These are phyloP conservation scores for Porpolomopsis calyptriformis DNA, from an alignment of 768 basidiomycete species.

Conservation along the genomic window DNA sequence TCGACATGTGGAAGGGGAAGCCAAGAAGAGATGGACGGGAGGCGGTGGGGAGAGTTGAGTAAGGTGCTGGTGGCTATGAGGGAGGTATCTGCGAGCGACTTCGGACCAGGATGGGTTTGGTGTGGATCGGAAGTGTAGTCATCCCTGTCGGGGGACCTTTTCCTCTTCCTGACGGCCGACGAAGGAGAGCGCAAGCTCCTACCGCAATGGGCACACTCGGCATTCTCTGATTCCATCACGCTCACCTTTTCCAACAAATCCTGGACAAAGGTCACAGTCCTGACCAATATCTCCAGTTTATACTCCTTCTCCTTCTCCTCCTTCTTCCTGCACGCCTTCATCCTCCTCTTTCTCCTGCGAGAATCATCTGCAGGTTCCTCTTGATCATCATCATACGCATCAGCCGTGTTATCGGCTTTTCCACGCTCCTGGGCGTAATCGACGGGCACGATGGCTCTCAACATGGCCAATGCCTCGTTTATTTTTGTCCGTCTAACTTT, in stretches of 20 bases:
- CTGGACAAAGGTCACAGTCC: constrained; percentile 71
- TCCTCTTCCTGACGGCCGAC: not conserved
- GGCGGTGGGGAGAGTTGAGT: constrained; percentile 23
- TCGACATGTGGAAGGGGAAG: constrained; percentile 31
- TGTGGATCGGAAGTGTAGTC: constrained; percentile 6
- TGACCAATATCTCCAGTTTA: constrained; percentile 82
- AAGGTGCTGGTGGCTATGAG: not conserved
- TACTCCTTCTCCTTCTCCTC: constrained; percentile 73
- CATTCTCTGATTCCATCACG: constrained; percentile 13
- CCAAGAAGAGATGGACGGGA: constrained; percentile 66
- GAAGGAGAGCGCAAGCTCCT: not conserved
- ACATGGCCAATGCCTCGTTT: constrained; percentile 74
- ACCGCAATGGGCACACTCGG: constrained; percentile 1
- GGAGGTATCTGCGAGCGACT: no score
- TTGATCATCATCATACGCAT: constrained; percentile 25
- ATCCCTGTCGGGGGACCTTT: not conserved
- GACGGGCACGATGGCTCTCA: constrained; percentile 68
- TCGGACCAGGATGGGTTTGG: no score
- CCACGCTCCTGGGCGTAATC: constrained; percentile 30
- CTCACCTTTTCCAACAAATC: constrained; percentile 50
- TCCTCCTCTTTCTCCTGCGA: constrained; percentile 16
- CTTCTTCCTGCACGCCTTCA: constrained; percentile 33
- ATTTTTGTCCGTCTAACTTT: constrained; percentile 91
- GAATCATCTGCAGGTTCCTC: not conserved
- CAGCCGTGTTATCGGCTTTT: constrained; percentile 7